phyloP scores from a whole-genome alignment of 2,329 filamentous ascomycete genomes.

The Pyrenophora seminiperda region DNA sequence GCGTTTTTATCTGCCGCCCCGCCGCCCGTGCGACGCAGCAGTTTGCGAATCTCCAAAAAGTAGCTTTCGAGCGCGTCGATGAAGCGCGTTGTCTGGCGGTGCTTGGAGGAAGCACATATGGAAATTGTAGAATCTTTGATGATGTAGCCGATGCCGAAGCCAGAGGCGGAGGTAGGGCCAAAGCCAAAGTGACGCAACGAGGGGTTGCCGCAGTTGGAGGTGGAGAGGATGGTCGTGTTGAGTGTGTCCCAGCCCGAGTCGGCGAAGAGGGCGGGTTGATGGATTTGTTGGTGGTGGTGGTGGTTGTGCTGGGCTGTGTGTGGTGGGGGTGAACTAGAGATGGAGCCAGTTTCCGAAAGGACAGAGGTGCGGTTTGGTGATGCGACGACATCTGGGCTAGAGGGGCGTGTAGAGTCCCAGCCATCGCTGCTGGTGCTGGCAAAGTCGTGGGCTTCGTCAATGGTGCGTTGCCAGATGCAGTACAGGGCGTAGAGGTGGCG shows the following conservation, averaged over 20 bases:
- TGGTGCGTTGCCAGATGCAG: slow-evolving; percentile 88
- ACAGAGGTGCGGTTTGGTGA: slow-evolving; percentile 62
- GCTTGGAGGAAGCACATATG: slow-evolving; percentile 91
- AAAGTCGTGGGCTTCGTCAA: slow-evolving; percentile 71
- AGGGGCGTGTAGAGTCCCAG: slow-evolving; percentile 46
- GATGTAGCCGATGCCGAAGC: slow-evolving; percentile 98
- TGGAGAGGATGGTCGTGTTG: slow-evolving; percentile 92
- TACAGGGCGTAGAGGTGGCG: slow-evolving; percentile 92
- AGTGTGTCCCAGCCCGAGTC: slow-evolving; percentile 93
- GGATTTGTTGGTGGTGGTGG: slow-evolving; percentile 20
- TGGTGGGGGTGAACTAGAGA: slow-evolving; percentile 61
- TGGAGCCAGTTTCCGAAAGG: slow-evolving; percentile 56
- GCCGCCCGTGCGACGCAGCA: slow-evolving; percentile 65
- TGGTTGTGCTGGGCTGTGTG: no score
- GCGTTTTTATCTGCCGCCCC: slow-evolving; percentile 59
- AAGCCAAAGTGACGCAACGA: slow-evolving; percentile 95
- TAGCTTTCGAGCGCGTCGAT: slow-evolving; percentile 90
- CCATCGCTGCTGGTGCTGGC: slow-evolving; percentile 64
- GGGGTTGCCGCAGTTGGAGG: slow-evolving; percentile 98
- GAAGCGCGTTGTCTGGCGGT: slow-evolving; percentile 88
- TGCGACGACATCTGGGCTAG: slow-evolving; percentile 61
- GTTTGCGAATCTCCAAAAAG: slow-evolving; percentile 84
- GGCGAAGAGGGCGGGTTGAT: slow-evolving; percentile 75
- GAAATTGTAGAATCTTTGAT: slow-evolving; percentile 93
- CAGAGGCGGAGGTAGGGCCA: slow-evolving; percentile 89